A percentile compares a stretch with the other conserved stretches of the same genome.
phyloP scores from a whole-genome alignment of 1,284 basidiomycete species.

The Austroboletus olivaceoglutinosus region DNA sequence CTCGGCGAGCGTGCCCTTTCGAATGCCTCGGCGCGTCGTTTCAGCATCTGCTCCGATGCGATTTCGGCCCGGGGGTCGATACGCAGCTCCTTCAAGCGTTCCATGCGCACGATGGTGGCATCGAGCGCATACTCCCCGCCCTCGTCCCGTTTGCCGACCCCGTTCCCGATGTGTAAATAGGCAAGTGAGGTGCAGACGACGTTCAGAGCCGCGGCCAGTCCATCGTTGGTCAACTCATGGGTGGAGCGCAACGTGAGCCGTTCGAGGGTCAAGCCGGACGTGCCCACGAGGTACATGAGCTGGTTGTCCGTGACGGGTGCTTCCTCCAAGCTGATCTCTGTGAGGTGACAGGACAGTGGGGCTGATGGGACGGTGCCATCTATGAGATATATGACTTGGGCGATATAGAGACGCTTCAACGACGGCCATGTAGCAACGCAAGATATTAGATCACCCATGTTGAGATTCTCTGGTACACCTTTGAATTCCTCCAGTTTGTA shows the following conservation, averaged over 20 bases:
- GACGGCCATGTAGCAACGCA: constrained; percentile 12
- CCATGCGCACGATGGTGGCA: constrained; percentile 1
- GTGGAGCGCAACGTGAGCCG: neutral
- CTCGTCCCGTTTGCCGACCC: neutral
- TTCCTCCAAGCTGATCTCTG: neutral
- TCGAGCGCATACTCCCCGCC: constrained; percentile 11
- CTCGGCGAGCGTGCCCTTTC: neutral
- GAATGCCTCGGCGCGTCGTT: constrained; percentile 1
- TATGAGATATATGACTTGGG: neutral
- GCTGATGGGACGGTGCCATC: neutral
- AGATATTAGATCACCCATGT: constrained; percentile 2
- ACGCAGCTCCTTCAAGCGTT: constrained; percentile 2
- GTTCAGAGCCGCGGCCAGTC: neutral
- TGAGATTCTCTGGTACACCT: neutral
- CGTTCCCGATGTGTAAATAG: neutral
- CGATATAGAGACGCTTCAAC: constrained; percentile 7
- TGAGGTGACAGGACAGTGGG: neutral
- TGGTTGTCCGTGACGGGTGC: constrained; percentile 9
- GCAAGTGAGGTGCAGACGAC: constrained; percentile 1
- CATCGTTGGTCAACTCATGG: constrained; percentile 6
- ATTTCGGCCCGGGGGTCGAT: neutral
- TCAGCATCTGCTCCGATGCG: constrained; percentile 11
- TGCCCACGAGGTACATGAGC: constrained; percentile 1
- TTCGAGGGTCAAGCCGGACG: constrained; percentile 8
- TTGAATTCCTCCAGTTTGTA: neutral